phyloP scores from a whole-genome alignment of 2,329 filamentous ascomycete species.

The Epichloe sp. region DNA sequence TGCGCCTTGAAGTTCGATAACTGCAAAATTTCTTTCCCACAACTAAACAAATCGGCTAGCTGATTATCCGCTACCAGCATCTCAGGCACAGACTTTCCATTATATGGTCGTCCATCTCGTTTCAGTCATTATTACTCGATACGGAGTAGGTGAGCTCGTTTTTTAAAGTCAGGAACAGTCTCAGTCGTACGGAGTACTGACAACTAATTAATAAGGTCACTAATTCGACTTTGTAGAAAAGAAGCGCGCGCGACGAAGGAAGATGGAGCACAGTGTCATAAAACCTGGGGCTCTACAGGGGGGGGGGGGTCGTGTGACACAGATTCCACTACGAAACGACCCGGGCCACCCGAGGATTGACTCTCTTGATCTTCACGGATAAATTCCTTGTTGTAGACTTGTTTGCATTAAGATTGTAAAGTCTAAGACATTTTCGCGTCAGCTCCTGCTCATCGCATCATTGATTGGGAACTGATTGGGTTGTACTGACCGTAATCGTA shows the following conservation, averaged over 20 bases:
- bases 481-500: neutral
- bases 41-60: no score
- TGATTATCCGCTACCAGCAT: no score
- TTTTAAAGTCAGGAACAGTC: neutral
- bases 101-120: no score
- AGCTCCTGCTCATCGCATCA: neutral
- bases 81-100: no score
- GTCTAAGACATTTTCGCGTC: constrained; percentile 7
- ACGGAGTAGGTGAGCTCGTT: neutral
- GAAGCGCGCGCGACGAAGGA: neutral
- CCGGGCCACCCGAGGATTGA: neutral
- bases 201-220: no score
- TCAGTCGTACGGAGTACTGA: neutral
- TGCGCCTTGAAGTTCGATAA: neutral
- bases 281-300: neutral
- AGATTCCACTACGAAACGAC: neutral
- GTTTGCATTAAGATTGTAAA: constrained; percentile 8
- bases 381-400: constrained; percentile 8
- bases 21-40: neutral
- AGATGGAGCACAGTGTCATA: neutral
- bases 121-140: no score
- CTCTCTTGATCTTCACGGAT: neutral
- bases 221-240: neutral
- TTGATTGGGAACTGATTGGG: neutral
- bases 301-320: neutral